Percentiles rank a stretch among this genome's conserved stretches.
phyloP scores from a whole-genome alignment of 1,284 basidiomycete species.

The Apiotrichum akiyoshidainum region DNA sequence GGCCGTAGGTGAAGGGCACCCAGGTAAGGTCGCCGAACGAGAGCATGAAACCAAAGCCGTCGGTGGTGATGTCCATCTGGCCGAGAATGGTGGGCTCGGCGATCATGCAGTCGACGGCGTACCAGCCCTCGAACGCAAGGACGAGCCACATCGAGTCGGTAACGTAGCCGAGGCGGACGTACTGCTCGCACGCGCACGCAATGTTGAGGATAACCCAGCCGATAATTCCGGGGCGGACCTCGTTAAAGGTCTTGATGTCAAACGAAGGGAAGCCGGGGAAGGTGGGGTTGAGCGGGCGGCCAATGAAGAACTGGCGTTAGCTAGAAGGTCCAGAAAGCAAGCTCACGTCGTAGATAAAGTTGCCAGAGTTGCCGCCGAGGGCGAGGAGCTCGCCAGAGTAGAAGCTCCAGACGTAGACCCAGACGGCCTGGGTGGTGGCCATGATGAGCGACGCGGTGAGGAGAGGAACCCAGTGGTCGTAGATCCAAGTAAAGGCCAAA shows the following conservation, averaged over 20 bases:
- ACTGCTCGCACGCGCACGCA: slow-evolving; percentile 88
- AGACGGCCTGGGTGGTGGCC: slow-evolving; percentile 69
- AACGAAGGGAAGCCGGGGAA: slow-evolving; percentile 57
- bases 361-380: slow-evolving; percentile 86
- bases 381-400: slow-evolving; percentile 65
- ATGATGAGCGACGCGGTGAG: slow-evolving; percentile 78
- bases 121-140: slow-evolving; percentile 79
- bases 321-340: neutral
- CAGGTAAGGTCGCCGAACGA: slow-evolving; percentile 87
- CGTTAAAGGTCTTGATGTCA: slow-evolving; percentile 97
- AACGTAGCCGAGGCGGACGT: slow-evolving; percentile 64
- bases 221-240: slow-evolving; percentile 90
- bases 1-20: slow-evolving; percentile 92
- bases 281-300: slow-evolving; percentile 89
- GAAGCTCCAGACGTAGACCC: slow-evolving; percentile 73
- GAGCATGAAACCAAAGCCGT: slow-evolving; percentile 99
- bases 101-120: slow-evolving; percentile 66
- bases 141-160: slow-evolving; percentile 94
- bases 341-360: slow-evolving; percentile 82
- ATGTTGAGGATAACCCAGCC: slow-evolving; percentile 91
- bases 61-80: slow-evolving; percentile 96
- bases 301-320: slow-evolving; percentile 82
- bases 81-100: slow-evolving; percentile 70
- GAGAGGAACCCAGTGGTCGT: slow-evolving; percentile 89
- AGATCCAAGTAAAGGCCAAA: slow-evolving; percentile 78